Conservation (phyloP, 805 yeast genomes). For the Nakazawaea holstii region DNA sequence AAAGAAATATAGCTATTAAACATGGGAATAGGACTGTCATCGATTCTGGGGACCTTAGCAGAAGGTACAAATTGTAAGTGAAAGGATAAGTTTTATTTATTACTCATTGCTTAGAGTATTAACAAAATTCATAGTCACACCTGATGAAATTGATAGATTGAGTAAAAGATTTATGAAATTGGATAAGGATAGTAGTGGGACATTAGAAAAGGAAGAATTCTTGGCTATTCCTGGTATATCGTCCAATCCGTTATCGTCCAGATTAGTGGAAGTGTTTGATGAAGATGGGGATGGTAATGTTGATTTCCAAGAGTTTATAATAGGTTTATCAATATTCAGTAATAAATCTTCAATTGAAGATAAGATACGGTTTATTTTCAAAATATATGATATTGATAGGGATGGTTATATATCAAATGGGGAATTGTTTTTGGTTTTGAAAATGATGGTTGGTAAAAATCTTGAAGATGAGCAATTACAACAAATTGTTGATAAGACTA, state of each 20-base stretch:
- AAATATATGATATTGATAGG: constrained; percentile 90
- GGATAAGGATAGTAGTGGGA: constrained; percentile 89
- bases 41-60: constrained; percentile 57
- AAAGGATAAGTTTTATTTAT: background rate
- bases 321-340: constrained; percentile 60
- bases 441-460: constrained; percentile 96
- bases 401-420: constrained; percentile 96
- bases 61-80: constrained; percentile 73
- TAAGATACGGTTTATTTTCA: constrained; percentile 83
- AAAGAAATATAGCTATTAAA: too few species aligned
- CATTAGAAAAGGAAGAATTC: constrained; percentile 87
- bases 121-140: constrained; percentile 45
- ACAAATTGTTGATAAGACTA: constrained; percentile 95
- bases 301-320: constrained; percentile 91
- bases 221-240: constrained; percentile 89
- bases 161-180: constrained; percentile 92
- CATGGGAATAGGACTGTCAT: constrained; percentile 33
- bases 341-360: constrained; percentile 77
- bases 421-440: constrained; percentile 83
- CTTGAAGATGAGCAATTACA: constrained; percentile 83
- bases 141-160: constrained; percentile 86
- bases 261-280: constrained; percentile 93
- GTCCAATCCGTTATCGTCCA: constrained; percentile 80
- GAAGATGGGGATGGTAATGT: constrained; percentile 89
- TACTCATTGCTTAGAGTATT: background rate